Evolutionary conservation across 2,329 filamentous ascomycete species (phyloP), one percentile per base, ranked within the genome.

Genomic region (Nemania sp.): DNA sequence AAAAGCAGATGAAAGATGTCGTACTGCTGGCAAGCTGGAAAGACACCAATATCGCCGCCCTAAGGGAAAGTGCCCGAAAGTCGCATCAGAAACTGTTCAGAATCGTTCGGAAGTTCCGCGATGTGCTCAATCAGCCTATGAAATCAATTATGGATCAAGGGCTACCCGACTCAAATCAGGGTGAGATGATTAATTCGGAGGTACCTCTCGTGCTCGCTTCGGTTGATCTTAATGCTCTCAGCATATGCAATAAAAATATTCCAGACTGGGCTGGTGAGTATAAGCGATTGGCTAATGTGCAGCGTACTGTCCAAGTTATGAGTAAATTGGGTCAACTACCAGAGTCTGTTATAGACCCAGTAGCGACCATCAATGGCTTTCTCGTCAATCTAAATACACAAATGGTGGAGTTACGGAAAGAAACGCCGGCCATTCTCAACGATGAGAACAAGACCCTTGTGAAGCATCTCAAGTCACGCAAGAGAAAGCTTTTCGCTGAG

Each of bases 11-110:
- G 80, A 93, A 89, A 68, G 90, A 97, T 63, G 86, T 97, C n/a
- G 81, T 99, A 14, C 84, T 96, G 47, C 77, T 99, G 64, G 91
- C 92, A 6, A 97, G 91, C 71, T 99, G 95, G 95, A 97, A 96
- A 70, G 94, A 99, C 64, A 96, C 90, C 19, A 99, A 97, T 66
- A 95, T 99, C 57, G 87, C 88, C 42, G 90, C 91, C 1, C 76
- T 99, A 14, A 84, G 87, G 61, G 91, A 97, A 67, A 97, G 93
- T 70, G 91, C 94, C 1, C 87, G 88, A 64, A 88, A 87, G 56
- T 97, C 92, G 17, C 94, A 99, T 68, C 84, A 88, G 65, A 97
- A 96, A 71, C 81, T 99, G 2, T 96, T 96, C 75, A 90, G 90
- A 63, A 78, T 96, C 30, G 89, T 99, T 39, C 83, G 90, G 50